These are phyloP conservation scores for Elaeis guineensis DNA, from an alignment of 176 grass and related monocot species.

Conservation along the genomic window DNA sequence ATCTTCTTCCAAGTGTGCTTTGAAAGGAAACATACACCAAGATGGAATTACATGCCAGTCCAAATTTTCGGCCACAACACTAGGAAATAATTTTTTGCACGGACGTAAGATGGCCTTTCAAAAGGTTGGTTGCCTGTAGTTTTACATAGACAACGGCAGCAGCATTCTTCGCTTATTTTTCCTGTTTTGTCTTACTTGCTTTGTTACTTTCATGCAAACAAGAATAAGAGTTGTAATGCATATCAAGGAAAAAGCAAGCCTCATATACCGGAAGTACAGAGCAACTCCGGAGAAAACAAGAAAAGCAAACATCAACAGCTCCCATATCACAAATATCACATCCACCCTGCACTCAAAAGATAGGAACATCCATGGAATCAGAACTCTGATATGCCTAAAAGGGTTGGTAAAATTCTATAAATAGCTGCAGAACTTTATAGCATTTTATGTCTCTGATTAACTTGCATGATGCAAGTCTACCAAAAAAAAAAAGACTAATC, in stretches of 20 bases:
- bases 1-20: too few relatives aligned
- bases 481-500: too few relatives aligned
- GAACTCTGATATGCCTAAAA: too few relatives aligned
- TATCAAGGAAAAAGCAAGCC: conserved; percentile 30
- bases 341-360: conserved; percentile 25
- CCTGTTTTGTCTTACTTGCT: conserved; percentile 33
- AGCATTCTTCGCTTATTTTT: conserved; percentile 41
- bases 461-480: too few relatives aligned
- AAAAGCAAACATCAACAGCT: conserved; percentile 39
- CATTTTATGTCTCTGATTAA: too few relatives aligned
- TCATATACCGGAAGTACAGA: conserved; percentile 37
- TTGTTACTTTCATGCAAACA: conserved; percentile 32
- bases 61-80: too few relatives aligned
- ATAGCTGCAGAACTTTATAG: too few relatives aligned
- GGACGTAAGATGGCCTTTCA: too few relatives aligned
- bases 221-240: conserved; percentile 27
- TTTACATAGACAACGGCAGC: conserved; percentile 42
- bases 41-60: too few relatives aligned
- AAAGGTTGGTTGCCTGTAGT: background rate
- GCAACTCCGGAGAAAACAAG: conserved; percentile 44
- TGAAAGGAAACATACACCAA: too few relatives aligned
- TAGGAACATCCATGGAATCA: background rate
- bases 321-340: conserved; percentile 39
- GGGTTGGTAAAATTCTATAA: too few relatives aligned
- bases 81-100: too few relatives aligned